Base-by-base conservation (phyloP, 257 asterid genomes). In the Solanum pinnatisectum region DNA sequence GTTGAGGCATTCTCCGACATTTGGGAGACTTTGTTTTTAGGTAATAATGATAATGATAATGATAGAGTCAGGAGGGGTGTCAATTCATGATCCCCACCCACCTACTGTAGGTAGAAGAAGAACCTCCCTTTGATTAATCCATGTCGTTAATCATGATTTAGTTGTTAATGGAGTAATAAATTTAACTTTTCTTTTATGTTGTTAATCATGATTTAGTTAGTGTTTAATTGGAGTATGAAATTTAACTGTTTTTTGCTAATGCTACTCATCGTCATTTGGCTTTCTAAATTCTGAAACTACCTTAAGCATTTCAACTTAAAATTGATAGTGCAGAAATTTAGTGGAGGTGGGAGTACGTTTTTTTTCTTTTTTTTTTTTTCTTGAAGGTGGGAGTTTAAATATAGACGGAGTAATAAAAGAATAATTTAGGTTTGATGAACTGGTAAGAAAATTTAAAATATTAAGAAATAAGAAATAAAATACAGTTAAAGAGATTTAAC, bases 1-100 rank as follows among this genome's bases (percentile, higher is more conserved):
- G 91, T 96, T 25, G 89, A 92, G 36, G 99, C 96, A 20, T 95
- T 96, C 74, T 87, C 94, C 2, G 94, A 95, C 37, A 95, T 95
- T 72, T 94, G 96, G 96, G 93, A 90, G 9, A 92, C 94, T 37
- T 87, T 95, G 89, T 96, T 94, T 84, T 85, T 86, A 65, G 40
- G 60, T 85, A 42, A 60, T 84, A 23, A 68, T 25, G 74, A 9
- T 59, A 84, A 25, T 23, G 84, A 59, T 84, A 22, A 67, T 23
- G 44, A 90, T 30, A 68, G 76, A 84, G 85, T 83, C 10, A 84
- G 88, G 22, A 71, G 40, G 40, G 49, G 39, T 27, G 84, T 87
- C 90, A 15, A 60, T 78, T 84, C 60, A 13, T 65, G 72, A 65
- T 40, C 65, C 30, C 25, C 91, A 15, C 83, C 88, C 87, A 25